Conservation (phyloP, 768 basidiomycete species). For the Termitomyces eurrhizus region DNA sequence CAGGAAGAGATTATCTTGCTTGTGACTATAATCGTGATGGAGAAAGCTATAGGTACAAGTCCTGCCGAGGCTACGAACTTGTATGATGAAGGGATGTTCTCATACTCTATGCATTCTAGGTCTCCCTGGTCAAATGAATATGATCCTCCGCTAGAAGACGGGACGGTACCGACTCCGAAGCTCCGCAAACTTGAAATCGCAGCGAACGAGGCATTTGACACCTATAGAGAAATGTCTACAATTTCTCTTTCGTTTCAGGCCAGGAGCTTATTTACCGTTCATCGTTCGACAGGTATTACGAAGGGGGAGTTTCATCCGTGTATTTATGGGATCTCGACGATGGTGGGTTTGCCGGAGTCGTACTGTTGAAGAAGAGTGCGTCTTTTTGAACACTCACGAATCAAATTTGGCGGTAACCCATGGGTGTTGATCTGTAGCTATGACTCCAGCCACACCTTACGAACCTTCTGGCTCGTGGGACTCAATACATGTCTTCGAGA, state of each 20-base stretch:
- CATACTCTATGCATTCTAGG: conserved; percentile 37
- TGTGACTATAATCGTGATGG: conserved; percentile 95
- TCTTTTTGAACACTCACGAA: conserved; percentile 1
- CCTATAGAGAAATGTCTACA: conserved; percentile 88
- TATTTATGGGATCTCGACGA: conserved; percentile 99
- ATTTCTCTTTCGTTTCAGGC: conserved; percentile 1
- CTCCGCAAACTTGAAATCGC: conserved; percentile 89
- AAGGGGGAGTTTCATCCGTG: conserved; percentile 95
- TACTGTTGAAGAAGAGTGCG: conserved; percentile 90
- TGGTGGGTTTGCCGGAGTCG: conserved; percentile 94
- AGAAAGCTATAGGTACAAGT: conserved; percentile 76
- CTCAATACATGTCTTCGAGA: conserved; percentile 97
- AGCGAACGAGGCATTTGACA: conserved; percentile 96
- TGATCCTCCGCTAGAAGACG: conserved; percentile 85
- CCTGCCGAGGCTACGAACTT: background rate
- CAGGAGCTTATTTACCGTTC: background rate
- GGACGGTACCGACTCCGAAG: conserved; percentile 78
- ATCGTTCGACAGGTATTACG: conserved; percentile 69
- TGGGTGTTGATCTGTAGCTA: conserved; percentile 35
- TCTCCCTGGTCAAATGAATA: conserved; percentile 99
- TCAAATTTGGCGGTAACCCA: background rate
- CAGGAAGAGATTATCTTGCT: conserved; percentile 86
- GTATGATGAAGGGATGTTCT: background rate
- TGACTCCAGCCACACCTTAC: conserved; percentile 49
- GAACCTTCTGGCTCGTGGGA: conserved; percentile 93